phyloP scores from a whole-genome alignment of 176 grass and related monocot genomes.

The Eragrostis nindensis region DNA sequence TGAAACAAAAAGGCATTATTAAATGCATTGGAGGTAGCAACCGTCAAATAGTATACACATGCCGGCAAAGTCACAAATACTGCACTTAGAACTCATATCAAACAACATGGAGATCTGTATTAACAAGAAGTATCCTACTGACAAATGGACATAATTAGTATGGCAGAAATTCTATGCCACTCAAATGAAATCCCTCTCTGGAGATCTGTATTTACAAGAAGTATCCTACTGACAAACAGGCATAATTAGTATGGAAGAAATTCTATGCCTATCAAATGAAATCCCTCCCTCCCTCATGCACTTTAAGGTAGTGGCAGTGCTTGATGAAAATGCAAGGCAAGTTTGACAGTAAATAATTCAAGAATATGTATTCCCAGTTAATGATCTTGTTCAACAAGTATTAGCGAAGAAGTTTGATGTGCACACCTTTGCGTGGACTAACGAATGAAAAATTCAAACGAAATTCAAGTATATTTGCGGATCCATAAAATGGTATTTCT shows the following conservation, averaged over 20 bases:
- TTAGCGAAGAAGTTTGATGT: not conserved
- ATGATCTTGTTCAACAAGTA: not conserved
- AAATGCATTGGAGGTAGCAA: conserved; percentile 10
- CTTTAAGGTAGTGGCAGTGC: conserved; percentile 14
- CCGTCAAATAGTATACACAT: not conserved
- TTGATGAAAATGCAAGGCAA: conserved; percentile 4
- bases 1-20: conserved; percentile 9
- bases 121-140: not conserved
- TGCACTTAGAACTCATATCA: not conserved
- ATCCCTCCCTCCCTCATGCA: not conserved
- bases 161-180: not conserved
- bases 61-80: not conserved
- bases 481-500: not conserved
- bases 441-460: not conserved
- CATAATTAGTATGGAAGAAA: too few relatives aligned
- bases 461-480: not conserved
- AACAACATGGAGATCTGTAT: not conserved
- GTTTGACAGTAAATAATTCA: not conserved
- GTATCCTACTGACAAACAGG: too few relatives aligned
- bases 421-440: not conserved
- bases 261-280: too few relatives aligned
- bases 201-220: too few relatives aligned
- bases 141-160: not conserved
- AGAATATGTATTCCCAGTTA: not conserved
- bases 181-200: not conserved